phyloP scores from a whole-genome alignment of 768 basidiomycete species.

The Symmetrospora coprosmae region DNA sequence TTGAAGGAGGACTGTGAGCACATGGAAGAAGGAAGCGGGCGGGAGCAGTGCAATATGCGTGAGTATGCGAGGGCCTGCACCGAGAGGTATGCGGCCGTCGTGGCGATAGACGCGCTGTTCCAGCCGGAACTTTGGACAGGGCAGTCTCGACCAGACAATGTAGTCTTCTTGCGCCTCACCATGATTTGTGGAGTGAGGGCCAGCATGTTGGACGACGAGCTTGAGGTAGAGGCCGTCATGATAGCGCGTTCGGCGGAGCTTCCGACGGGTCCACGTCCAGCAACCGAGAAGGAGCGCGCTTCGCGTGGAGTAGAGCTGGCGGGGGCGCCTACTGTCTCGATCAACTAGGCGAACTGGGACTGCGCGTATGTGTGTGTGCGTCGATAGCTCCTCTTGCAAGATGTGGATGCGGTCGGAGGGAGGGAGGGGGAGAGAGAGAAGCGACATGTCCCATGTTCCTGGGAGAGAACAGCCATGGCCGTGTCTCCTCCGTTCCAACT shows the following conservation, averaged over 20 bases:
- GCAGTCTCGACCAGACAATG: no score
- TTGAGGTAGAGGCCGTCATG: background rate
- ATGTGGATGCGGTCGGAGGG: no score
- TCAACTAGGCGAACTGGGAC: no score
- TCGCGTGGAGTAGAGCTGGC: no score
- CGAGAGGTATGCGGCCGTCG: background rate
- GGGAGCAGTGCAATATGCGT: background rate
- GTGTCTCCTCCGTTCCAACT: no score
- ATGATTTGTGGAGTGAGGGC: conserved; percentile 20
- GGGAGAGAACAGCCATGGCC: no score
- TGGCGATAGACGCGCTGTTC: background rate
- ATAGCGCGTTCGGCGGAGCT: background rate
- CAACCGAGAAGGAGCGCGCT: background rate
- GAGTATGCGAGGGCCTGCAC: no score
- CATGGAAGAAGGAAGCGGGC: background rate
- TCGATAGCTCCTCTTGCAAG: no score
- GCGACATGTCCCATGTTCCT: no score
- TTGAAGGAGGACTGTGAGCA: conserved; percentile 47
- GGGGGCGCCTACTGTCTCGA: no score
- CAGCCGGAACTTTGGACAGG: background rate
- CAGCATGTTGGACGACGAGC: background rate
- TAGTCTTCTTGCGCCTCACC: conserved; percentile 1
- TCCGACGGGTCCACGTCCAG: background rate
- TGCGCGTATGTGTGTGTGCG: no score
- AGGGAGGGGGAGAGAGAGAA: no score